Percentiles rank a stretch among this genome's conserved stretches.
These are phyloP conservation scores for Neurospora hispaniola DNA, from an alignment of 495 filamentous ascomycete species.

Conservation along the genomic window DNA sequence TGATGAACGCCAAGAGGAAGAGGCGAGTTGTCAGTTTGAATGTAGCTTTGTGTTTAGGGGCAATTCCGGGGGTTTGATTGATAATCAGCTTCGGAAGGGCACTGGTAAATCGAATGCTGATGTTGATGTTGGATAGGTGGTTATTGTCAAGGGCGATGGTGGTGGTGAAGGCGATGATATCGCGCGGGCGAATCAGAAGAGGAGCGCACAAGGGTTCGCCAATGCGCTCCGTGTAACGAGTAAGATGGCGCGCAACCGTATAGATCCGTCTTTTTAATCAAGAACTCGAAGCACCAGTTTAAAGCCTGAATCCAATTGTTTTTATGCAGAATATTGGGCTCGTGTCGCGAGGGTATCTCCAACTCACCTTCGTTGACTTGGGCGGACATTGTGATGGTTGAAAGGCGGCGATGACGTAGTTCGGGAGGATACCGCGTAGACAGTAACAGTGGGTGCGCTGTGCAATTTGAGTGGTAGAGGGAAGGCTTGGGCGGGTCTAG, in stretches of 20 bases:
- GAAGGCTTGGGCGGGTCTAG: not conserved
- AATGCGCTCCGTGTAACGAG: not conserved
- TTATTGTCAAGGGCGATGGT: not conserved
- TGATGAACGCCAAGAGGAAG: not conserved
- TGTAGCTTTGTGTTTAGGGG: not conserved
- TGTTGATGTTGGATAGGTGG: not conserved
- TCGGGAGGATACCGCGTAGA: not conserved
- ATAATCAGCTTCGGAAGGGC: not conserved
- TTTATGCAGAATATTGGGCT: not conserved
- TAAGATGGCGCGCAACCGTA: not conserved
- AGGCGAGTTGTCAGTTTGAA: not conserved
- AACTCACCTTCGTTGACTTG: conserved; percentile 33
- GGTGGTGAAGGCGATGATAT: not conserved
- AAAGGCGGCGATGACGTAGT: not conserved
- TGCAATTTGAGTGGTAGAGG: not conserved
- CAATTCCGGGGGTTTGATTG: not conserved
- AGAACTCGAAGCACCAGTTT: not conserved
- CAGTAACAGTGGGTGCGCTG: not conserved
- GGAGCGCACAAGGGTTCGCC: not conserved
- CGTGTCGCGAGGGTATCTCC: not conserved
- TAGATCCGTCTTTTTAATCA: not conserved
- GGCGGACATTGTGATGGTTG: conserved; percentile 21
- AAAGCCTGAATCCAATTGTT: not conserved
- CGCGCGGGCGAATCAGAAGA: not conserved
- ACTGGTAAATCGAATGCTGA: not conserved